A percentile compares a stretch with the other conserved stretches of the same genome.
Evolutionary conservation across 2,329 filamentous ascomycete species (phyloP).

Genomic region (Trichophaea hybrida): DNA sequence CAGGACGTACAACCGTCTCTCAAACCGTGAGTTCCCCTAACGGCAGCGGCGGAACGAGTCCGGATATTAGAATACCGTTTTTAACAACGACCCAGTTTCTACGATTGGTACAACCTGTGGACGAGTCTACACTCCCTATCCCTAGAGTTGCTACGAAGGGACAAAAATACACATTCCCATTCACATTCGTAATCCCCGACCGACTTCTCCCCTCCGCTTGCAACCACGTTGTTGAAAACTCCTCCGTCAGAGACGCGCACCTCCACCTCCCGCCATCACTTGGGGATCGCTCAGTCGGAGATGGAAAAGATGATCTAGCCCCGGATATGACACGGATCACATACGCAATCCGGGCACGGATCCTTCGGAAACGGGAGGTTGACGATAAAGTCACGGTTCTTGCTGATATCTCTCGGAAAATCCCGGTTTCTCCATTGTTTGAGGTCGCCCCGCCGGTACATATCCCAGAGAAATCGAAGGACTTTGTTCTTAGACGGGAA

Average conservation of each 20-base stretch:
- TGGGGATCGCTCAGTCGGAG: constrained; percentile 41
- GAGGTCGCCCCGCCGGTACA: constrained; percentile 46
- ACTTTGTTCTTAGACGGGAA: constrained; percentile 42
- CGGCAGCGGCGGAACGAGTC: too few relatives aligned
- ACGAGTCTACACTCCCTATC: constrained; percentile 39
- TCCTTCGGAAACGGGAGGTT: constrained; percentile 33
- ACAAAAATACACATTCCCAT: constrained; percentile 44
- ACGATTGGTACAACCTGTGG: constrained; percentile 46
- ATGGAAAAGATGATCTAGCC: constrained; percentile 44
- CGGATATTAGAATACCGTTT: background rate
- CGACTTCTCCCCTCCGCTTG: constrained; percentile 47
- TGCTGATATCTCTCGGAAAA: constrained; percentile 39
- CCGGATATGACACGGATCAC: constrained; percentile 48
- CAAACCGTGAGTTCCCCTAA: constrained; percentile 12
- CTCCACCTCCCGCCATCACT: constrained; percentile 46
- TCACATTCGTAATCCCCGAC: constrained; percentile 49
- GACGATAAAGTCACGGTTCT: constrained; percentile 34
- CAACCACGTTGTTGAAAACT: constrained; percentile 39
- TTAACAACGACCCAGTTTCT: constrained; percentile 36
- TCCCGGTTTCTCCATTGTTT: constrained; percentile 45
- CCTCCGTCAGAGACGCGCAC: constrained; percentile 42
- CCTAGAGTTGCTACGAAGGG: constrained; percentile 42
- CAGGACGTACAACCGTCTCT: constrained; percentile 17
- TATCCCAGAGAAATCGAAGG: constrained; percentile 35
- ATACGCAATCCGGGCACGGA: constrained; percentile 41